A percentile compares a stretch with the other conserved stretches of the same genome.
Evolutionary conservation across 106 monocot genomes (phyloP).

Genomic region (Cymbidium sinense): DNA sequence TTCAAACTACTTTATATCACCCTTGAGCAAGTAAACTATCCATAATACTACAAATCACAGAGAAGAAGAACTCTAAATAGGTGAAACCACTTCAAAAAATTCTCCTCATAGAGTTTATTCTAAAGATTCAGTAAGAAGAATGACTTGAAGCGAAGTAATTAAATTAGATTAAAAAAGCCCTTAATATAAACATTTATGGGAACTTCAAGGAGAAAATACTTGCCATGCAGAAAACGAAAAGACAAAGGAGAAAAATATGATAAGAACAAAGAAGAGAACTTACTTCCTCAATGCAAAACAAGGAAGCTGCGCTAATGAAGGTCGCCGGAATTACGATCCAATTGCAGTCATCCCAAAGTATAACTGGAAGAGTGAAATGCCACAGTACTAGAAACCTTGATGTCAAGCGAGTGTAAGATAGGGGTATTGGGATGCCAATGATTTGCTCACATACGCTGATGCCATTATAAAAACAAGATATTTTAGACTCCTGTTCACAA

Average conservation of each 20-base stretch:
- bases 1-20: too few species aligned
- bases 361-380: conserved; percentile 89
- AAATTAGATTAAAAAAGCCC: background rate
- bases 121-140: too few species aligned
- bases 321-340: conserved; percentile 98
- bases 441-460: conserved; percentile 80
- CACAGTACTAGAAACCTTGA: conserved; percentile 95
- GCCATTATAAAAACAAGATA: conserved; percentile 80
- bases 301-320: conserved; percentile 84
- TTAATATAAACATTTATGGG: background rate
- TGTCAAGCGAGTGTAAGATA: conserved; percentile 89
- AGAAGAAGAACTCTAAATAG: too few species aligned
- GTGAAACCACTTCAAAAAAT: too few species aligned
- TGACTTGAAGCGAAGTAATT: background rate
- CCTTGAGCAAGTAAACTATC: too few species aligned
- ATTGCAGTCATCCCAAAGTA: conserved; percentile 97
- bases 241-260: background rate
- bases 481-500: conserved; percentile 62
- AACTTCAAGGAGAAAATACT: background rate
- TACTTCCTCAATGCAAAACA: conserved; percentile 98
- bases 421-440: conserved; percentile 82
- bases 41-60: too few species aligned
- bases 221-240: background rate
- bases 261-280: conserved; percentile 5
- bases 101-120: too few species aligned